Evolutionary conservation across 2,329 filamentous ascomycete genomes (phyloP).

Genomic region (Claviceps sorghi): DNA sequence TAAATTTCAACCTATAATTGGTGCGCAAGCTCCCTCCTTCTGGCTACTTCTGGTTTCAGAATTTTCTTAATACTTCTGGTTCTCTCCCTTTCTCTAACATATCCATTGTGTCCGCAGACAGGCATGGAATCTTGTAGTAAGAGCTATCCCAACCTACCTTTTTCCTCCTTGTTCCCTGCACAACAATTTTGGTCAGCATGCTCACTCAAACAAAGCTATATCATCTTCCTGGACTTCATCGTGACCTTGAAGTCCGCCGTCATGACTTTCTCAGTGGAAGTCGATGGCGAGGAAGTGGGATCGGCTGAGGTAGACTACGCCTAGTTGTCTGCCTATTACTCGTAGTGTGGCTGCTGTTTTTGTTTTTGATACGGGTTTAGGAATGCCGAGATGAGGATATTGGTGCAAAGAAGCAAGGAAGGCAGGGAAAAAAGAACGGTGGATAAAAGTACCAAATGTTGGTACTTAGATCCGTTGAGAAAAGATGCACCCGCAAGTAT

Average conservation of each 20-base stretch:
- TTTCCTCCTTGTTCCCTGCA: neutral
- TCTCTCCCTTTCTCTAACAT: neutral
- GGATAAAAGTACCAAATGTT: no score
- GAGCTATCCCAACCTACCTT: neutral
- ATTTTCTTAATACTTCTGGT: neutral
- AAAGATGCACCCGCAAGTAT: no score
- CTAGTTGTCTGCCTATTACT: neutral
- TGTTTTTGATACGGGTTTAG: no score
- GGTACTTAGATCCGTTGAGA: no score
- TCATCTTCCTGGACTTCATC: neutral
- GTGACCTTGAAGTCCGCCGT: slow-evolving; percentile 1
- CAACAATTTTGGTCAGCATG: neutral
- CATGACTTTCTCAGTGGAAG: slow-evolving; percentile 1
- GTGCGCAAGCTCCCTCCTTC: neutral
- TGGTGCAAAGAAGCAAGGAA: no score
- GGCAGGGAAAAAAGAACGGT: no score
- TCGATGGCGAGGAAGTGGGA: slow-evolving; percentile 1
- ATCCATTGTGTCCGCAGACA: neutral
- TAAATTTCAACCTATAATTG: neutral
- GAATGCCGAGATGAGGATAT: no score
- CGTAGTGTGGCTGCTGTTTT: no score
- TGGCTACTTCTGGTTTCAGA: neutral
- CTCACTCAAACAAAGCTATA: neutral
- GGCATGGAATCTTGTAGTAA: neutral
- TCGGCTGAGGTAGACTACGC: neutral